These are phyloP conservation scores for Penicillium sp. DNA, from an alignment of 2,329 filamentous ascomycete genomes.

Conservation along the genomic window DNA sequence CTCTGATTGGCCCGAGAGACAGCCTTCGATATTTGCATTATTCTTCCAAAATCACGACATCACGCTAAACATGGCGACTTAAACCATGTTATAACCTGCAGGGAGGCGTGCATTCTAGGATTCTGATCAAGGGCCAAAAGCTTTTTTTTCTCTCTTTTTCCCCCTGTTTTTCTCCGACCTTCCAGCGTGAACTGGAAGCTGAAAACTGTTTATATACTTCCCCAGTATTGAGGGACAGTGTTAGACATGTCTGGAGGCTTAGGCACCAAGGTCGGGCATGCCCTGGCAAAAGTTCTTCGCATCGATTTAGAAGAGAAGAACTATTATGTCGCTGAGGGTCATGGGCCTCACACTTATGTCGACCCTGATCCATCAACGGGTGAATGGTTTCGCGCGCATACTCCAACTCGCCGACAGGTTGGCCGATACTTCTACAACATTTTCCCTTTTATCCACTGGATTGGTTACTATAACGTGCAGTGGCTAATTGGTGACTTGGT, in stretches of 20 bases:
- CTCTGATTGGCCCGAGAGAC: not conserved
- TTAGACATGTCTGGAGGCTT: not conserved
- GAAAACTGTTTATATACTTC: not conserved
- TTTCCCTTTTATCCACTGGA: constrained; percentile 86
- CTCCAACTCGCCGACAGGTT: constrained; percentile 62
- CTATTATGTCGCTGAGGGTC: not conserved
- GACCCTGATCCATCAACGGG: constrained; percentile 74
- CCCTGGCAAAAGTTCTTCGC: not conserved
- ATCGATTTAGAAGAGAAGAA: not conserved
- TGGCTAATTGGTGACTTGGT: constrained; percentile 88
- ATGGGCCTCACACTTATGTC: constrained; percentile 58
- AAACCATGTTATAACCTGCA: not conserved
- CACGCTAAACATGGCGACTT: not conserved
- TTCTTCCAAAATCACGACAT: constrained; percentile 6
- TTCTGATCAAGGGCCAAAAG: not conserved
- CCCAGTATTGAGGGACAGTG: not conserved
- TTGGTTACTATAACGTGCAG: constrained; percentile 78
- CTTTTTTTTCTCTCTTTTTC: not conserved
- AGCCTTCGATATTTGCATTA: constrained; percentile 5
- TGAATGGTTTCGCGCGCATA: constrained; percentile 69
- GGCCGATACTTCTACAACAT: constrained; percentile 67
- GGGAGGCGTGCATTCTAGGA: not conserved
- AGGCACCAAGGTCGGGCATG: not conserved
- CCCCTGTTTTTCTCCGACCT: not conserved
- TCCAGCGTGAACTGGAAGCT: not conserved